Conservation (phyloP, 2,329 filamentous ascomycete genomes). For the Penicillium vulpinum region DNA sequence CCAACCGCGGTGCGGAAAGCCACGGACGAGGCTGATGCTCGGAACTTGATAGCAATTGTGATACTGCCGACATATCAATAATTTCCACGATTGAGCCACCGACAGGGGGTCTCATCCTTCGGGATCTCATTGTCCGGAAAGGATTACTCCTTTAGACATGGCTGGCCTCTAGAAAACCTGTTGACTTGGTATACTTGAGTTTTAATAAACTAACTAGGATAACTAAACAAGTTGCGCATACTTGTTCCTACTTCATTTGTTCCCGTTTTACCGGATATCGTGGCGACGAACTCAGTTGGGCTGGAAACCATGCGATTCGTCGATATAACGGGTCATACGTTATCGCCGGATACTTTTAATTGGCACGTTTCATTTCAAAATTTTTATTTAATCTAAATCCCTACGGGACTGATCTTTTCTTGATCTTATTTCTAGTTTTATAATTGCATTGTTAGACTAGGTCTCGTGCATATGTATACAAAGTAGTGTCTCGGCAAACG, state of each 20-base stretch:
- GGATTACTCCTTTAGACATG: slow-evolving; percentile 1
- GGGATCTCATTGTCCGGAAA: too few relatives aligned
- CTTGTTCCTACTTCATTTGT: not conserved
- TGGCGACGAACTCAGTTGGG: not conserved
- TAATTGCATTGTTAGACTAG: not conserved
- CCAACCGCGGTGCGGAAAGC: not conserved
- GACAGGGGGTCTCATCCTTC: slow-evolving; percentile 2
- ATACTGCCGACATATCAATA: not conserved
- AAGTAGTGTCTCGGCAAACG: not conserved
- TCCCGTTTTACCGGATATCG: not conserved
- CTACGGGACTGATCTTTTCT: not conserved
- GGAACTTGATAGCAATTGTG: not conserved
- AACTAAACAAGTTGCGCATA: not conserved
- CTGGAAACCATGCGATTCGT: slow-evolving; percentile 4
- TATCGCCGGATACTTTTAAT: not conserved
- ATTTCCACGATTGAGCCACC: slow-evolving; percentile 10
- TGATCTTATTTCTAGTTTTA: not conserved
- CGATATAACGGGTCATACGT: not conserved
- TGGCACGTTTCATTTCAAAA: not conserved
- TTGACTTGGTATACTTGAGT: not conserved
- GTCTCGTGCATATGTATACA: not conserved
- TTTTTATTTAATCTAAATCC: not conserved
- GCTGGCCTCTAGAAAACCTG: not conserved
- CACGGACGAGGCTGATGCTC: not conserved
- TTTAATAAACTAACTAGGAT: not conserved